A percentile compares a stretch with the other conserved stretches of the same genome.
These are phyloP conservation scores for Pichia eremophila DNA, from an alignment of 805 yeast species.

Conservation along the genomic window DNA sequence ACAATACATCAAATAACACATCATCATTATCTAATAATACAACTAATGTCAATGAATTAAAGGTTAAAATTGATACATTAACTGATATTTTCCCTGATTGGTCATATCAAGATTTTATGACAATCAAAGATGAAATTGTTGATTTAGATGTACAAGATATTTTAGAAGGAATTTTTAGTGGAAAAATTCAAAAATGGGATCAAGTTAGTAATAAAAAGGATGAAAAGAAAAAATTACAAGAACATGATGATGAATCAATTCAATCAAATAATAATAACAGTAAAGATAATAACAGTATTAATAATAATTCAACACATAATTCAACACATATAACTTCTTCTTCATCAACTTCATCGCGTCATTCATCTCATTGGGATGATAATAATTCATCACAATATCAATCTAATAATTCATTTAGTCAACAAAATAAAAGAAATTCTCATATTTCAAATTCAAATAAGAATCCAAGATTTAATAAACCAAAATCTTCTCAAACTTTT, in stretches of 20 bases:
- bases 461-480: slow-evolving; percentile 2
- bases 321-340: too few relatives aligned
- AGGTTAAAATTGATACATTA: slow-evolving; percentile 43
- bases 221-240: slow-evolving; percentile 15
- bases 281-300: background rate
- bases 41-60: slow-evolving; percentile 18
- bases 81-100: slow-evolving; percentile 91
- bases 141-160: slow-evolving; percentile 65
- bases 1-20: background rate
- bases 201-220: slow-evolving; percentile 58
- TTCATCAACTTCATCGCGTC: background rate
- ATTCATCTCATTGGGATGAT: slow-evolving; percentile 8
- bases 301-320: too few relatives aligned
- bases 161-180: slow-evolving; percentile 81
- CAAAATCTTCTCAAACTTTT: slow-evolving; percentile 1
- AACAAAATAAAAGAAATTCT: slow-evolving; percentile 3
- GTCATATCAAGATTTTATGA: slow-evolving; percentile 74
- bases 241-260: slow-evolving; percentile 5
- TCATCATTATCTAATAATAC: background rate
- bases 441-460: slow-evolving; percentile 1
- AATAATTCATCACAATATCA: background rate
- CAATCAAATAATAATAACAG: too few relatives aligned
- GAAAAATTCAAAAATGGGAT: slow-evolving; percentile 89
- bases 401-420: slow-evolving; percentile 1
- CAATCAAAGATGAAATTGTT: slow-evolving; percentile 62